These are phyloP conservation scores for Penicillium dipodomyicola DNA, from an alignment of 495 filamentous ascomycete genomes.

Conservation along the genomic window DNA sequence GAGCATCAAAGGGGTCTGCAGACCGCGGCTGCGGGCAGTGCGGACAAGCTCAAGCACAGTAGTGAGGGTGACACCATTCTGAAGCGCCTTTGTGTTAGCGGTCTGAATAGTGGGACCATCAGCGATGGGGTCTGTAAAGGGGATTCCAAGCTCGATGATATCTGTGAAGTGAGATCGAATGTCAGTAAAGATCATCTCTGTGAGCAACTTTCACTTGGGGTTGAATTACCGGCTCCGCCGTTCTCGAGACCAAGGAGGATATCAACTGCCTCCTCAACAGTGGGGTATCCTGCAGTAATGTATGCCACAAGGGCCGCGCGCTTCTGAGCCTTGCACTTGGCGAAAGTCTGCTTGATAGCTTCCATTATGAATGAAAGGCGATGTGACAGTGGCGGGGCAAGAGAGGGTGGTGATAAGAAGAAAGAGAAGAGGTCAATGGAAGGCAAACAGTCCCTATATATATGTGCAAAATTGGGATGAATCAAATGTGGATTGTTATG, in stretches of 20 bases:
- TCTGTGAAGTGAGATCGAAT: background rate
- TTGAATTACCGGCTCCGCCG: constrained; percentile 77
- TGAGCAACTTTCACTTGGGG: constrained; percentile 3
- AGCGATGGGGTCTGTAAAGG: constrained; percentile 97
- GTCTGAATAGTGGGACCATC: constrained; percentile 94
- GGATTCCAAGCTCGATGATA: constrained; percentile 56
- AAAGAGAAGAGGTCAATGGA: constrained; percentile 7
- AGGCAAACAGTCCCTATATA: constrained; percentile 1
- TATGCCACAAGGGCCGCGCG: constrained; percentile 84
- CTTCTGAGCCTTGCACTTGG: constrained; percentile 72
- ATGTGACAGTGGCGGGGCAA: constrained; percentile 18
- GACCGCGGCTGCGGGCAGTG: constrained; percentile 68
- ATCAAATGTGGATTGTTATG: background rate
- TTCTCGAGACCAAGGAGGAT: constrained; percentile 86
- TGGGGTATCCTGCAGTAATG: constrained; percentile 92
- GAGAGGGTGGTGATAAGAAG: constrained; percentile 15
- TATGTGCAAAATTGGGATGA: background rate
- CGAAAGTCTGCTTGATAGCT: constrained; percentile 79
- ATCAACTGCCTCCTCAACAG: constrained; percentile 73
- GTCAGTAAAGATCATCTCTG: constrained; percentile 1
- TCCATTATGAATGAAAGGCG: constrained; percentile 55
- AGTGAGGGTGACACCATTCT: constrained; percentile 81
- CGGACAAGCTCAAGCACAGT: constrained; percentile 76
- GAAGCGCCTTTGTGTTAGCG: constrained; percentile 81
- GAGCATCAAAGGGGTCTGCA: constrained; percentile 78